A percentile compares a stretch with the other conserved stretches of the same genome.
Evolutionary conservation across 139 green algal genomes (phyloP).

Genomic region (Chlamydomonas sp.): DNA sequence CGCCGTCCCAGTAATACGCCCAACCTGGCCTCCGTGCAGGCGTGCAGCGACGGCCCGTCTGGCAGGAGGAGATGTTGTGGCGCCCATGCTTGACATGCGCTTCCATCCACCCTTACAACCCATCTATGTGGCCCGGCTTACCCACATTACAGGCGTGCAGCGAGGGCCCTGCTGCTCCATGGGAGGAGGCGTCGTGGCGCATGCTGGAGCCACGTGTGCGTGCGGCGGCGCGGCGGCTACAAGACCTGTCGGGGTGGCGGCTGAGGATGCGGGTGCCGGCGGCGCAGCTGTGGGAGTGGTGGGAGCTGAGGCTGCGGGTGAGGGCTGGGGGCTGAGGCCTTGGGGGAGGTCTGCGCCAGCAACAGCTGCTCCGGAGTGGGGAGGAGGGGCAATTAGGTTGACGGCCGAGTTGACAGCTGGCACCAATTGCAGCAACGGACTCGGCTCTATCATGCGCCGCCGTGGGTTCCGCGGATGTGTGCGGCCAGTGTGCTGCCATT

Average conservation of each 20-base stretch:
- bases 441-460: too few species aligned
- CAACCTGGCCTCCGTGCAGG: too few species aligned
- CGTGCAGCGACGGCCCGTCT: too few species aligned
- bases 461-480: too few species aligned
- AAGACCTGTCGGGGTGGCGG: slow-evolving; percentile 22
- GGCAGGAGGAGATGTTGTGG: too few species aligned
- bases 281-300: slow-evolving; percentile 47
- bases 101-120: too few species aligned
- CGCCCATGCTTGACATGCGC: too few species aligned
- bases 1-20: too few species aligned
- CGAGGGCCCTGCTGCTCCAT: neutral
- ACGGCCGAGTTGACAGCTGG: too few species aligned
- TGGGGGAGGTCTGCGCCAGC: neutral
- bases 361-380: neutral
- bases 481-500: too few species aligned
- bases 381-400: neutral
- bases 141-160: neutral
- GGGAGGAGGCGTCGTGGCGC: slow-evolving; percentile 51
- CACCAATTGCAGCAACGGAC: too few species aligned
- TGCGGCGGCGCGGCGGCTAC: neutral
- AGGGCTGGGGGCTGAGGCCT: neutral
- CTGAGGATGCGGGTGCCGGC: slow-evolving; percentile 59
- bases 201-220: slow-evolving; percentile 45
- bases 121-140: too few species aligned
- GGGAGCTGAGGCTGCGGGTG: slow-evolving; percentile 50